These are phyloP conservation scores for Phaffomyces thermotolerans DNA, from an alignment of 805 yeast species.

Conservation along the genomic window DNA sequence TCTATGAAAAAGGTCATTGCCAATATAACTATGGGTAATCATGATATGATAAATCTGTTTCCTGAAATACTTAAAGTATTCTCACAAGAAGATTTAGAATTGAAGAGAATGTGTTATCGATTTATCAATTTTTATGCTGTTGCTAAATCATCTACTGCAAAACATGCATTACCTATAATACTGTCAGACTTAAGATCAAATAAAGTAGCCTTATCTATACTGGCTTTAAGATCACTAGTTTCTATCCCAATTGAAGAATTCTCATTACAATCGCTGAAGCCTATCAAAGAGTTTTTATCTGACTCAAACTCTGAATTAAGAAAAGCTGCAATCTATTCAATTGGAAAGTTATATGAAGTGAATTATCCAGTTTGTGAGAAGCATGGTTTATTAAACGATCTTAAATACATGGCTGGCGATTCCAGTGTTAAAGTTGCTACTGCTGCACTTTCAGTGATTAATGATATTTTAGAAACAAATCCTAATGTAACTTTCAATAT, in stretches of 20 bases:
- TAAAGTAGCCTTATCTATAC: conserved; percentile 43
- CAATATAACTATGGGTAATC: conserved; percentile 75
- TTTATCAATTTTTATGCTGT: conserved; percentile 56
- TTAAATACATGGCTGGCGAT: conserved; percentile 52
- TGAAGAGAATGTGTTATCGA: conserved; percentile 64
- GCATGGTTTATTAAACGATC: conserved; percentile 36
- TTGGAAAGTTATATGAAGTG: conserved; percentile 57
- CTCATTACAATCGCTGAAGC: conserved; percentile 36
- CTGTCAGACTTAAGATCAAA: conserved; percentile 43
- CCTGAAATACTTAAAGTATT: conserved; percentile 56
- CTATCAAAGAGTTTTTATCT: conserved; percentile 29
- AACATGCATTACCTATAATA: conserved; percentile 49
- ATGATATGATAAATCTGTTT: conserved; percentile 61
- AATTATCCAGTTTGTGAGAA: conserved; percentile 40
- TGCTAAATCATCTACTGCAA: conserved; percentile 48
- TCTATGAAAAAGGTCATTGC: conserved; percentile 71
- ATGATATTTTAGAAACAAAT: conserved; percentile 53
- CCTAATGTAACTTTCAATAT: conserved; percentile 44
- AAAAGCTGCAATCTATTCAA: conserved; percentile 61
- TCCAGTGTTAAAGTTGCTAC: conserved; percentile 54
- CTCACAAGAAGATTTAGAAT: conserved; percentile 54
- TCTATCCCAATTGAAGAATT: conserved; percentile 50
- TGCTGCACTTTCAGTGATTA: conserved; percentile 62
- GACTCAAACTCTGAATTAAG: conserved; percentile 55
- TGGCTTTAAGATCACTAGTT: conserved; percentile 59